Conservation (phyloP, 306 rosid genomes). For the Begonia loranthoides region DNA sequence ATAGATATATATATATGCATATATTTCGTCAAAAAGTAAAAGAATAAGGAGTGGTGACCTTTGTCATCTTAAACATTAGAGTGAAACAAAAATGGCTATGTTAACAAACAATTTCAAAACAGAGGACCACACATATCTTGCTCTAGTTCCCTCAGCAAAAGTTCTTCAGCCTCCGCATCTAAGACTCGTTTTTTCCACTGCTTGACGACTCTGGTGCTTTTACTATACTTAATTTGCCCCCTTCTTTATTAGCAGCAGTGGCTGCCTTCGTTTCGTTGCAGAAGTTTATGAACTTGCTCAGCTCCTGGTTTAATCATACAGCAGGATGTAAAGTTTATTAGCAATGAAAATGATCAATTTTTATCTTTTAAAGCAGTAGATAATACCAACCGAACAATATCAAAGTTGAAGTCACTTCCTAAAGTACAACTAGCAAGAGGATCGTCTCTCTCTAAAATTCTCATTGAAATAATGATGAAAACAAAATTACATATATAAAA, state of each 20-base stretch:
- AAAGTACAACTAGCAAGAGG: background rate
- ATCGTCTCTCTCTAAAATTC: background rate
- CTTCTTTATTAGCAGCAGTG: constrained; percentile 66
- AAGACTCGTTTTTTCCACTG: constrained; percentile 25
- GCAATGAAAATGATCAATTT: background rate
- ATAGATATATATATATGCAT: too few relatives aligned
- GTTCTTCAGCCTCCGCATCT: background rate
- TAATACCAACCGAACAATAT: background rate
- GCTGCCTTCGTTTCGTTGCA: constrained; percentile 88
- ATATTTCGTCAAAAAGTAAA: too few relatives aligned
- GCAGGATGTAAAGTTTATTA: constrained; percentile 1
- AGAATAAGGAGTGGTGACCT: too few relatives aligned
- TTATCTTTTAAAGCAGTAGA: background rate
- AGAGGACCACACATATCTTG: too few relatives aligned
- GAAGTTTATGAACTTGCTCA: constrained; percentile 83
- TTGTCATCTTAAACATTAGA: too few relatives aligned
- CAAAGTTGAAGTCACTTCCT: background rate
- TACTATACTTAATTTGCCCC: constrained; percentile 66
- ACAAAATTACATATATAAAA: background rate
- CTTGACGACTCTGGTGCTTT: constrained; percentile 27
- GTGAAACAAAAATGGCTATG: too few relatives aligned
- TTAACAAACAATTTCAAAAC: too few relatives aligned
- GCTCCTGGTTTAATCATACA: constrained; percentile 37
- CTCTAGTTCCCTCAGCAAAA: too few relatives aligned
- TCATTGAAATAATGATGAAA: background rate